A percentile compares a stretch with the other conserved stretches of the same genome.
Evolutionary conservation across 2,329 filamentous ascomycete species (phyloP).

Genomic region (Penicillium sp.): DNA sequence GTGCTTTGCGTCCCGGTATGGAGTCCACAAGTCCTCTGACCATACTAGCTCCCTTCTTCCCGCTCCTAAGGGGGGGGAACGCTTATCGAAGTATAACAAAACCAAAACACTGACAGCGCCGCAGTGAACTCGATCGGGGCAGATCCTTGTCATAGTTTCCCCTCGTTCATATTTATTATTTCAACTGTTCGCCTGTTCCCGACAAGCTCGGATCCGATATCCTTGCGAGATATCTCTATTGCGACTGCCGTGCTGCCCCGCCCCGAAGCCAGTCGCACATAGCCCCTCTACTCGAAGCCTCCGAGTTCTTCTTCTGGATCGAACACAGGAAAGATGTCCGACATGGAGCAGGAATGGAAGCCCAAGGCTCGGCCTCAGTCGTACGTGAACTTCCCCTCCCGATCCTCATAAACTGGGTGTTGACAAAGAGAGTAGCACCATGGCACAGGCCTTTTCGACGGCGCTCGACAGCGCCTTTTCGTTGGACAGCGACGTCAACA

Average conservation of each 20-base stretch:
- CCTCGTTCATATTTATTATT: background rate
- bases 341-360: slow-evolving; percentile 75
- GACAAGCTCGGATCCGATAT: background rate
- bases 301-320: background rate
- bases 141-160: background rate
- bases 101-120: background rate
- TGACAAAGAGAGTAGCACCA: slow-evolving; percentile 59
- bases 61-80: background rate
- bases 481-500: slow-evolving; percentile 73
- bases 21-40: background rate
- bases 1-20: slow-evolving; percentile 2
- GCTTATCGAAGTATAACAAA: slow-evolving; percentile 8
- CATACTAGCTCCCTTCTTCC: background rate
- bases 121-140: slow-evolving; percentile 7
- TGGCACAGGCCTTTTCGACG: slow-evolving; percentile 81
- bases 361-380: slow-evolving; percentile 78
- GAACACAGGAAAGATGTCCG: slow-evolving; percentile 44
- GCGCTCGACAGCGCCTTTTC: slow-evolving; percentile 88
- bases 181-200: slow-evolving; percentile 33
- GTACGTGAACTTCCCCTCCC: slow-evolving; percentile 54
- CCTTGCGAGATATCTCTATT: slow-evolving; percentile 7
- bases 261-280: slow-evolving; percentile 6
- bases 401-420: slow-evolving; percentile 4
- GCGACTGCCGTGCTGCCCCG: slow-evolving; percentile 10
- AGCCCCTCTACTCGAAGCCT: slow-evolving; percentile 4